A percentile compares a stretch with the other conserved stretches of the same genome.
phyloP scores from a whole-genome alignment of 768 basidiomycete genomes.

The Suillus subluteus region DNA sequence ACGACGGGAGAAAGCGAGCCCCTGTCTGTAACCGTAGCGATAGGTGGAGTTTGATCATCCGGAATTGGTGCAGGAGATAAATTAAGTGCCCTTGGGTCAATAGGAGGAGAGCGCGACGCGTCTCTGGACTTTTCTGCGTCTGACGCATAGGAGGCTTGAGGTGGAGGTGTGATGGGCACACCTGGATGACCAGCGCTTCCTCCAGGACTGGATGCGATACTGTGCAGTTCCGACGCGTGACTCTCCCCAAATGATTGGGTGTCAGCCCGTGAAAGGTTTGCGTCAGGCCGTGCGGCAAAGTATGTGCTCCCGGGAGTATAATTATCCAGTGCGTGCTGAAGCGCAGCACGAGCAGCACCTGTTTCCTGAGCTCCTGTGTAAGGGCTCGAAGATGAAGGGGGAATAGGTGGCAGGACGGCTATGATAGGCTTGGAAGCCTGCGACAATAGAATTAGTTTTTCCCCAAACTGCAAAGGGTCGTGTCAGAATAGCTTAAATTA shows the following conservation, averaged over 20 bases:
- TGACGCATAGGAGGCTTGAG: slow-evolving; percentile 20
- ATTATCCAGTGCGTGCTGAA: slow-evolving; percentile 79
- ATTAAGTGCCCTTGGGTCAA: slow-evolving; percentile 30
- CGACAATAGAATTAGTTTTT: slow-evolving; percentile 75
- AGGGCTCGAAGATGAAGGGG: slow-evolving; percentile 56
- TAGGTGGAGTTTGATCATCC: slow-evolving; percentile 33
- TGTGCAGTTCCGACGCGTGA: slow-evolving; percentile 73
- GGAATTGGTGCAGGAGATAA: slow-evolving; percentile 26
- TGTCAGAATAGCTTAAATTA: slow-evolving; percentile 2
- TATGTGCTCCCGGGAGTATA: slow-evolving; percentile 71
- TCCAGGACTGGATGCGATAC: slow-evolving; percentile 44
- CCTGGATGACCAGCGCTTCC: slow-evolving; percentile 34
- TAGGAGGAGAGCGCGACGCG: slow-evolving; percentile 16
- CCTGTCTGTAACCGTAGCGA: slow-evolving; percentile 25
- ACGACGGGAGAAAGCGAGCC: slow-evolving; percentile 14
- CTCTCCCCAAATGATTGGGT: slow-evolving; percentile 85
- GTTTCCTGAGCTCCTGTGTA: slow-evolving; percentile 69
- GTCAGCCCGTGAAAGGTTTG: slow-evolving; percentile 69
- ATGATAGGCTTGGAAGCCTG: slow-evolving; percentile 71
- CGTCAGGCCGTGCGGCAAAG: slow-evolving; percentile 47
- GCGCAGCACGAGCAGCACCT: slow-evolving; percentile 68
- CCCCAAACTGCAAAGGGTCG: slow-evolving; percentile 60
- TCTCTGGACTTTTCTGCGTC: slow-evolving; percentile 16
- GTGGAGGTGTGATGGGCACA: slow-evolving; percentile 49
- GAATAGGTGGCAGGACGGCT: slow-evolving; percentile 64